Evolutionary conservation across 169 alveolate species (phyloP), one percentile per base, ranked within the genome.

Genomic region (Plasmodium adleri): DNA sequence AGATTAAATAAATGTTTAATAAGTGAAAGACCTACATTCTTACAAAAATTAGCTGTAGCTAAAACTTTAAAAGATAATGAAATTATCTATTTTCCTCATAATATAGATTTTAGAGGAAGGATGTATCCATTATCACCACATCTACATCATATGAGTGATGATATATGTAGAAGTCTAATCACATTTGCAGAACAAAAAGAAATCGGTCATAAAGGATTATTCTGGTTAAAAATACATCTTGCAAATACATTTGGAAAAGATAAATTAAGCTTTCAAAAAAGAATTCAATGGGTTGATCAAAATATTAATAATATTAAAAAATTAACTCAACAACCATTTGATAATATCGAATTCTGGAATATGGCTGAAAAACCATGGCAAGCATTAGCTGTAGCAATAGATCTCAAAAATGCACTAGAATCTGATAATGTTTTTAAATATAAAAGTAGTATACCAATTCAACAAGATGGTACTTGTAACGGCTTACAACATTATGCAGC

Each of bases 401-500:
- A 97, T 28, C 80, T 96, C 9, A 90, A 94, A 17, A 92, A 88
- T 15, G 98, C 98, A 9, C 6, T 96, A 56, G 78, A 93, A 56
- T 92, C 96, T 7, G 91, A 89, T 0, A 94, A 97, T 74, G 98
- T 98, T 13, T 93, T 92, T 58, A 91, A 95, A 32, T 96, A 95
- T 92, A 54, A 91, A 74, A 95, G 98, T 56, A 92, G 90, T 67
- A 78, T 96, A 58, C 99, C 99, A n/a, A 95, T 98, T 0, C 99
- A 98, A 90, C 98, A 97, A 72, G 99, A 98, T 92, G 99, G 99
- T 10, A 96, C 99, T 12, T 98, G 99, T 92, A 98, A 98, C 72
- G 99, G 99, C 15, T 92, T 98, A 83, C 98, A 98, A 92, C 99
- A 96, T 93, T 98, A 98, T 91, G 99, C 99, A 5, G 99, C 99